Conservation (phyloP, 257 asterid species). For the Agastache rugosa region DNA sequence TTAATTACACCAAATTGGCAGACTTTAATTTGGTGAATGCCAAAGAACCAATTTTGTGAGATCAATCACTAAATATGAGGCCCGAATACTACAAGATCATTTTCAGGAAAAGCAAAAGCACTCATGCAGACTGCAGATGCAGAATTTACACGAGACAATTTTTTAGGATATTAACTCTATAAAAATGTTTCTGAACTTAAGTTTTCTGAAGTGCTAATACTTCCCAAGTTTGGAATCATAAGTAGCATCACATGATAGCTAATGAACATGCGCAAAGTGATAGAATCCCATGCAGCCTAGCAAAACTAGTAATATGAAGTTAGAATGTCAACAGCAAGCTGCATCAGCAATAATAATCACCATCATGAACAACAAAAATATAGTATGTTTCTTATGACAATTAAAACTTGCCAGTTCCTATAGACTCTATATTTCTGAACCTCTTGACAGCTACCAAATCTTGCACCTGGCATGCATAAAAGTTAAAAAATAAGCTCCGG, state of each 20-base stretch:
- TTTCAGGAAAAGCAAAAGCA: not conserved
- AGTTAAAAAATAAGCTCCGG: slow-evolving; percentile 32
- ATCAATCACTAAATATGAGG: not conserved
- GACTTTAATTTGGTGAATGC: not conserved
- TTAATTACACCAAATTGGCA: slow-evolving; percentile 1
- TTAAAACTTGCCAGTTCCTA: slow-evolving; percentile 52
- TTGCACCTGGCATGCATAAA: slow-evolving; percentile 68
- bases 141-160: slow-evolving; percentile 1
- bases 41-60: not conserved
- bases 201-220: slow-evolving; percentile 15
- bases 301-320: slow-evolving; percentile 25
- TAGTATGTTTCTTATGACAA: slow-evolving; percentile 7
- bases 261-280: slow-evolving; percentile 28
- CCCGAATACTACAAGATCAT: not conserved
- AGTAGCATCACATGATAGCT: slow-evolving; percentile 29
- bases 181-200: slow-evolving; percentile 13
- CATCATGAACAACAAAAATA: slow-evolving; percentile 14
- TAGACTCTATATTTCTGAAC: slow-evolving; percentile 70
- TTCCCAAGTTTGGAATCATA: slow-evolving; percentile 1
- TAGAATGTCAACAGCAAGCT: slow-evolving; percentile 13
- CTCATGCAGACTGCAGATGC: slow-evolving; percentile 7
- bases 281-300: slow-evolving; percentile 7
- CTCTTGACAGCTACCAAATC: slow-evolving; percentile 79
- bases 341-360: slow-evolving; percentile 19
- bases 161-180: not conserved